Evolutionary conservation across 306 rosid genomes (phyloP).

Genomic region (Gleditsia sinensis): DNA sequence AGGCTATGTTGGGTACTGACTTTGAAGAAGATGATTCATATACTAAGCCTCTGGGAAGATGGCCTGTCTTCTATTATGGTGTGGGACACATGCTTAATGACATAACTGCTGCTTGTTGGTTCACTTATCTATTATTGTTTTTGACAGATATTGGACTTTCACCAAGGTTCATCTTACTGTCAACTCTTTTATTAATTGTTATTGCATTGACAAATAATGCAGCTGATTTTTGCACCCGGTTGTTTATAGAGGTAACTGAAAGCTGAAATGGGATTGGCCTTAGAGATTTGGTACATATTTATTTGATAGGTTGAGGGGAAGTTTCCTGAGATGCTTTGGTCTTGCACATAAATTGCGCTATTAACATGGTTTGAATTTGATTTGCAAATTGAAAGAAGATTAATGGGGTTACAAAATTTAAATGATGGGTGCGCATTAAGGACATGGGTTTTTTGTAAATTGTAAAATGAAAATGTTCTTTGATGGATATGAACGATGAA

Average conservation of each 20-base stretch:
- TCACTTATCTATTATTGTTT: constrained; percentile 86
- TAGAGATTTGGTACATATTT: not conserved
- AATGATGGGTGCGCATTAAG: not conserved
- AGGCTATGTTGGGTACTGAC: constrained; percentile 44
- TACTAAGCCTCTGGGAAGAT: constrained; percentile 66
- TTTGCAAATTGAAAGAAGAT: not conserved
- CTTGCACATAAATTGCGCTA: not conserved
- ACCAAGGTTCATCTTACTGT: constrained; percentile 58
- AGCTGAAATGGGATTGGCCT: not conserved
- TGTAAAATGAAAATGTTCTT: constrained; percentile 18
- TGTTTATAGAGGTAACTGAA: constrained; percentile 6
- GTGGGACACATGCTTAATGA: constrained; percentile 98
- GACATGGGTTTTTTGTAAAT: not conserved
- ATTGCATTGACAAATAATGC: not conserved
- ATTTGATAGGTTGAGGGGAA: constrained; percentile 7
- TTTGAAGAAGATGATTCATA: constrained; percentile 53
- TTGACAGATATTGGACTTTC: constrained; percentile 89
- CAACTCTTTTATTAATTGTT: not conserved
- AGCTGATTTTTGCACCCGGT: not conserved
- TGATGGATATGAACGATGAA: not conserved
- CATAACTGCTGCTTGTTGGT: constrained; percentile 97
- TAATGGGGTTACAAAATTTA: not conserved
- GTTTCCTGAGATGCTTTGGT: constrained; percentile 6
- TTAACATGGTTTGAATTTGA: constrained; percentile 6
- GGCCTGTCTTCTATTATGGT: constrained; percentile 76